A percentile compares a stretch with the other conserved stretches of the same genome.
Evolutionary conservation across 2,329 filamentous ascomycete species (phyloP).

Genomic region (Ophiostoma himal-ulmi): DNA sequence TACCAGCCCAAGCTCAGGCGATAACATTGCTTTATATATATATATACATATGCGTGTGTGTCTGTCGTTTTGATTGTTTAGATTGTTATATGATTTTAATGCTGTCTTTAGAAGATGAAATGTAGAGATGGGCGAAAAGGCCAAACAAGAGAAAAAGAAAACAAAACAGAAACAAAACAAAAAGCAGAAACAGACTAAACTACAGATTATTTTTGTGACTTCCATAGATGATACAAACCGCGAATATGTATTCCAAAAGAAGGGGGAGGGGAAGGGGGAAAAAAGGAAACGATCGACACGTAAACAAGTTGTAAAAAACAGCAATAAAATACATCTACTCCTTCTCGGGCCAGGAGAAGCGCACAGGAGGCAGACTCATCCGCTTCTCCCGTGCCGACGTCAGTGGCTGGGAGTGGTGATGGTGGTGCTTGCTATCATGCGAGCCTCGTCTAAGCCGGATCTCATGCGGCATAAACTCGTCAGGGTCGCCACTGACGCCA

Average conservation of each 20-base stretch:
- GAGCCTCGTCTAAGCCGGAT: constrained; percentile 12
- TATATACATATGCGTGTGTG: not conserved
- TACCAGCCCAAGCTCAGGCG: not conserved
- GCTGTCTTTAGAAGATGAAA: not conserved
- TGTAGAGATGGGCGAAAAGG: not conserved
- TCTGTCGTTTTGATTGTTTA: not conserved
- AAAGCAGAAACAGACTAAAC: not conserved
- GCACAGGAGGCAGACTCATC: constrained; percentile 34
- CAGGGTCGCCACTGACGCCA: not conserved
- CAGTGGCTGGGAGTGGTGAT: not conserved
- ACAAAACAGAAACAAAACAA: not conserved
- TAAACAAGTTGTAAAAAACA: not conserved
- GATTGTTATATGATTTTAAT: not conserved
- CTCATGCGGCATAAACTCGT: not conserved
- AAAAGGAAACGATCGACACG: not conserved
- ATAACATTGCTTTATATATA: not conserved
- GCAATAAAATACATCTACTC: not conserved
- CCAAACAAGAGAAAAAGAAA: not conserved
- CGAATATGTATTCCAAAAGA: too few relatives aligned
- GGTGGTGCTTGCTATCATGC: not conserved
- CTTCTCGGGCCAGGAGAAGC: constrained; percentile 29
- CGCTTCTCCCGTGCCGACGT: constrained; percentile 26
- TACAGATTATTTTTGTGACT: not conserved
- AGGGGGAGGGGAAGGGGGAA: too few relatives aligned
- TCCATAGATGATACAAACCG: not conserved